phyloP scores from a whole-genome alignment of 441 rosid genomes.

The Croton laevigatus region DNA sequence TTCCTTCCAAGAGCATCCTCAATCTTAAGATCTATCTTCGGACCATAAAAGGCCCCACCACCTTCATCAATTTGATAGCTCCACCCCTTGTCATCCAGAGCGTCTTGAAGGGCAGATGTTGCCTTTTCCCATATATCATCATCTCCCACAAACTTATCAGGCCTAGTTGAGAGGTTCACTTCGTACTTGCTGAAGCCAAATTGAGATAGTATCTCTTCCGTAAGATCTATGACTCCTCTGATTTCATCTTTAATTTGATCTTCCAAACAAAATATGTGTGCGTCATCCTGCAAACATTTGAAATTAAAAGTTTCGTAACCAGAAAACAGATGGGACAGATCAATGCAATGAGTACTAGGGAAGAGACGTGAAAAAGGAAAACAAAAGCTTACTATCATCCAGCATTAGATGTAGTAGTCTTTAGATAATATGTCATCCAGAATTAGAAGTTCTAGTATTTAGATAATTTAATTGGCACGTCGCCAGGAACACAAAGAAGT shows the following conservation, averaged over 20 bases:
- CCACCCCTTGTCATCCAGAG: constrained; percentile 92
- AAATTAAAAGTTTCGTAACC: neutral
- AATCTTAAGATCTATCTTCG: constrained; percentile 91
- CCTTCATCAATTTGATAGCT: constrained; percentile 86
- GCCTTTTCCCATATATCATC: constrained; percentile 92
- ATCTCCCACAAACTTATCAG: constrained; percentile 82
- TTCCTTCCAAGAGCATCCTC: constrained; percentile 96
- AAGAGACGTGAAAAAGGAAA: neutral
- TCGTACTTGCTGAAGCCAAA: constrained; percentile 82
- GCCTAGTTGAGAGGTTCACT: constrained; percentile 87
- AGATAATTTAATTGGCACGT: neutral
- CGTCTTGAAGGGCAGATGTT: constrained; percentile 72
- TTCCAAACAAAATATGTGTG: constrained; percentile 94
- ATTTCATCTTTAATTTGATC: constrained; percentile 93
- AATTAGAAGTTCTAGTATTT: neutral
- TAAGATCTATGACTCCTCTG: constrained; percentile 81
- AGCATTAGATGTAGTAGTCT: neutral
- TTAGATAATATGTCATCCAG: too few relatives aligned
- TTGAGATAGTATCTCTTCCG: constrained; percentile 73
- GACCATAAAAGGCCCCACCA: constrained; percentile 98
- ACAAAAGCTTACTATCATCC: neutral
- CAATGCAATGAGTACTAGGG: neutral
- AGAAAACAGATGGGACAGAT: neutral
- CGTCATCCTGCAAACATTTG: constrained; percentile 68
- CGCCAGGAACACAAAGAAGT: neutral